These are phyloP conservation scores for Globisporangium acanthophoron DNA, from an alignment of 352 stramenopile species.

Conservation along the genomic window DNA sequence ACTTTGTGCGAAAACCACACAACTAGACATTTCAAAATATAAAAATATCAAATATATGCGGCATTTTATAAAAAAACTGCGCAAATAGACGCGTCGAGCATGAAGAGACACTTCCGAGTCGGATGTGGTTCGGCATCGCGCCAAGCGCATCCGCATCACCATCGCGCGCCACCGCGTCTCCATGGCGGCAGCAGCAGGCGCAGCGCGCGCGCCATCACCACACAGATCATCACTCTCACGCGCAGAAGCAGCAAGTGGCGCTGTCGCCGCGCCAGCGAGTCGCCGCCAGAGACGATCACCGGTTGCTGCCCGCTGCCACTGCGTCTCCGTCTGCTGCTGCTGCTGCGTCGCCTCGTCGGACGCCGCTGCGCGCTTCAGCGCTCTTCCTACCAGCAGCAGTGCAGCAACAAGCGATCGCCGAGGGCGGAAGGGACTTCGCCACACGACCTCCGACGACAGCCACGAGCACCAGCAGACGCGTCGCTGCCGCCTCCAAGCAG, in stretches of 20 bases:
- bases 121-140: conserved; percentile 72
- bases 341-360: background rate
- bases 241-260: background rate
- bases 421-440: background rate
- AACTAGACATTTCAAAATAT: no score
- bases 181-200: background rate
- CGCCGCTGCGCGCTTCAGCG: background rate
- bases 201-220: conserved; percentile 22
- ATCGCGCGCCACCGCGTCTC: conserved; percentile 20
- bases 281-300: background rate
- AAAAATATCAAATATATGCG: no score
- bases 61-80: background rate
- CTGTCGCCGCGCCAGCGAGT: background rate
- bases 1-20: no score
- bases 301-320: background rate
- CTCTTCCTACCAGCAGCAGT: background rate
- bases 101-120: background rate
- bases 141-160: conserved; percentile 12
- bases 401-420: background rate
- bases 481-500: background rate
- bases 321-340: background rate
- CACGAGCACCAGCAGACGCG: background rate
- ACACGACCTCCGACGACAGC: background rate
- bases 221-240: background rate
- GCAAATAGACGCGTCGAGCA: background rate